Base-by-base conservation (phyloP, 2,329 filamentous ascomycete species). In the Parasarocladium wereldwijsianum region DNA sequence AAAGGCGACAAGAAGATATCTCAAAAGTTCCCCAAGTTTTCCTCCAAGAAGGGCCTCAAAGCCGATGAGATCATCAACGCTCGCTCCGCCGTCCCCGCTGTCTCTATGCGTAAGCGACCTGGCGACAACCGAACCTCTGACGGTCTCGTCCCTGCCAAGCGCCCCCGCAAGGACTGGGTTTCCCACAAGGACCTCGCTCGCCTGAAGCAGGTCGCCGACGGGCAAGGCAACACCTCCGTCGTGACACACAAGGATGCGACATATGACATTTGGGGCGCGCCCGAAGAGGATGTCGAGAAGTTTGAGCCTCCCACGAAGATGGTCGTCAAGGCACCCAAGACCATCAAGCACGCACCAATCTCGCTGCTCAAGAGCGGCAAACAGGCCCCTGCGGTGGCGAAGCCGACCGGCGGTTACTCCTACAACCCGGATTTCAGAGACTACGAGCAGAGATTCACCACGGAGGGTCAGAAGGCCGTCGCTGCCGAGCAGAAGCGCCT, bases 351-450 rank as follows among this genome's bases (percentile, higher is more conserved):
- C 34, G 69, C 78, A 22, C 82, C 90, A 4, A 65, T 93, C 31
- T 84, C 86, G 4, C 66, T 96, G 17, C 69, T 81, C n/a, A 80
- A 78, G 24, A 83, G 66, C 45, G 86, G 85, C 21, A 93, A 87
- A 51, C 54, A 67, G 0, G 62, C 93, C 7, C 80, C 83, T 2
- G 76, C 85, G 3, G 79, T 98, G 1, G 64, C 68, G 36, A 80
- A 75, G 45, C 90, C 90, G 2, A 67, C 74, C 6, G 83, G 77
- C 11, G 85, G 83, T 35, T 83, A 77, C 52, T 93, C 83, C 43
- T 98, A 98, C 60, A 98, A 98, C 50, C 90, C 90, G 0, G 61
- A 71, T 5, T 92, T 92, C 42, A 68, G 73, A 38, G 85, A 93
- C 38, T 98, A 92, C 66, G 77, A 86, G 43, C 65, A 70, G 7